Percentiles rank a stretch among this genome's conserved stretches.
These are phyloP conservation scores for Myotisia sp. DNA, from an alignment of 2,329 filamentous ascomycete genomes.

Conservation along the genomic window DNA sequence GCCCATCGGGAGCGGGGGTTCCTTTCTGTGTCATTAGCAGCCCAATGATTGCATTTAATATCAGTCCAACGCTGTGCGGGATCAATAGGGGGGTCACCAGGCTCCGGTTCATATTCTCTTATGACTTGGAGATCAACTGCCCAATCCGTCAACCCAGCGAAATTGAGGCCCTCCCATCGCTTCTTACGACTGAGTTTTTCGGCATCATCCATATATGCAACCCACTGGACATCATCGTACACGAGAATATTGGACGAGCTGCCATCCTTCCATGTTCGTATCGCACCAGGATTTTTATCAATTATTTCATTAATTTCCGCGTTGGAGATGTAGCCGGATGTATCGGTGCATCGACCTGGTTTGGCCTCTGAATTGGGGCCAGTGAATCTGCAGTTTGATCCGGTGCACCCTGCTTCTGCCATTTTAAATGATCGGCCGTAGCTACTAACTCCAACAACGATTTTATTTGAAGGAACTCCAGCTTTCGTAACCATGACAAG, in stretches of 20 bases:
- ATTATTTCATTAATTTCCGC: slow-evolving; percentile 23
- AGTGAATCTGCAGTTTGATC: slow-evolving; percentile 15
- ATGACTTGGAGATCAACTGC: slow-evolving; percentile 19
- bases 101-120: slow-evolving; percentile 2
- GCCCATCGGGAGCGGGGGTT: too few relatives aligned
- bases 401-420: slow-evolving; percentile 17
- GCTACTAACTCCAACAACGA: slow-evolving; percentile 23
- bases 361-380: slow-evolving; percentile 16
- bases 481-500: slow-evolving; percentile 27
- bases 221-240: slow-evolving; percentile 4
- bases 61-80: too few relatives aligned
- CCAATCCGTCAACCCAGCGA: slow-evolving; percentile 23
- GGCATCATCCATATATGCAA: slow-evolving; percentile 10
- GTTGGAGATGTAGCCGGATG: slow-evolving; percentile 23
- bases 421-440: slow-evolving; percentile 27
- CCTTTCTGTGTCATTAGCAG: too few relatives aligned
- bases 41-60: too few relatives aligned
- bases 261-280: slow-evolving; percentile 1
- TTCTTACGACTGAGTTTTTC: slow-evolving; percentile 12
- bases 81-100: too few relatives aligned
- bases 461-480: slow-evolving; percentile 21
- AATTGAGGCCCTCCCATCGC: slow-evolving; percentile 15
- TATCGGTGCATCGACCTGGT: slow-evolving; percentile 20
- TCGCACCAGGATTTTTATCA: background rate
- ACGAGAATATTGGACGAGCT: slow-evolving; percentile 1